These are phyloP conservation scores for Triticum dicoccoides DNA, from an alignment of 176 grass and related monocot genomes.

Conservation along the genomic window DNA sequence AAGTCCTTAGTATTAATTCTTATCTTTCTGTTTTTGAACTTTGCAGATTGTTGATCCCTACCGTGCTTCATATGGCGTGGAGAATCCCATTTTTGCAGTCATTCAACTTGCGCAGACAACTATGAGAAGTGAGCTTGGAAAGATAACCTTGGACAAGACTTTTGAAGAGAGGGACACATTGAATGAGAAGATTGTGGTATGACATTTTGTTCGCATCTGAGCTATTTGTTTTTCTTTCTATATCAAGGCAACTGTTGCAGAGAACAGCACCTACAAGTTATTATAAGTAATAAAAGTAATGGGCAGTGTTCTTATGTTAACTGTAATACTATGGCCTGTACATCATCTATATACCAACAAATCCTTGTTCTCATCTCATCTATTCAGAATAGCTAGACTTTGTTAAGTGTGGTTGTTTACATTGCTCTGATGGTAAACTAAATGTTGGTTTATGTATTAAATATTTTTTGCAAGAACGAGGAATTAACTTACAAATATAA, in stretches of 20 bases:
- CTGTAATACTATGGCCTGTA: background rate
- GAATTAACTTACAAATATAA: background rate
- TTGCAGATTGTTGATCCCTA: slow-evolving; percentile 85
- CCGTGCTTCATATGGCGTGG: slow-evolving; percentile 89
- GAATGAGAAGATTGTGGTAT: slow-evolving; percentile 91
- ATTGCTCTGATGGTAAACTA: background rate
- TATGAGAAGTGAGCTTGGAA: slow-evolving; percentile 95
- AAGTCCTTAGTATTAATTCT: background rate
- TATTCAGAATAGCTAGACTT: background rate
- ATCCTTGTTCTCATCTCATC: background rate
- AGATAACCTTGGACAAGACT: slow-evolving; percentile 93
- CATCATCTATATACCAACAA: slow-evolving; percentile 3
- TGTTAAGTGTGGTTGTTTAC: background rate
- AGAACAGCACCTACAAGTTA: background rate
- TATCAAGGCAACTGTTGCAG: background rate
- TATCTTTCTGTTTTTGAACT: slow-evolving; percentile 3
- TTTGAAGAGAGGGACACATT: slow-evolving; percentile 85
- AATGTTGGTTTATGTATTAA: background rate
- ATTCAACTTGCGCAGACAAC: slow-evolving; percentile 92
- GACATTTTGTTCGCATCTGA: slow-evolving; percentile 8
- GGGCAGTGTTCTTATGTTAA: background rate
- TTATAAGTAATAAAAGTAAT: slow-evolving; percentile 11
- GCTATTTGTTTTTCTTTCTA: slow-evolving; percentile 7
- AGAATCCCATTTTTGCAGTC: slow-evolving; percentile 89
- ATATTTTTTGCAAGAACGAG: background rate